These are phyloP conservation scores for Zygoascus bituminiphila DNA, from an alignment of 805 yeast genomes.

Conservation along the genomic window DNA sequence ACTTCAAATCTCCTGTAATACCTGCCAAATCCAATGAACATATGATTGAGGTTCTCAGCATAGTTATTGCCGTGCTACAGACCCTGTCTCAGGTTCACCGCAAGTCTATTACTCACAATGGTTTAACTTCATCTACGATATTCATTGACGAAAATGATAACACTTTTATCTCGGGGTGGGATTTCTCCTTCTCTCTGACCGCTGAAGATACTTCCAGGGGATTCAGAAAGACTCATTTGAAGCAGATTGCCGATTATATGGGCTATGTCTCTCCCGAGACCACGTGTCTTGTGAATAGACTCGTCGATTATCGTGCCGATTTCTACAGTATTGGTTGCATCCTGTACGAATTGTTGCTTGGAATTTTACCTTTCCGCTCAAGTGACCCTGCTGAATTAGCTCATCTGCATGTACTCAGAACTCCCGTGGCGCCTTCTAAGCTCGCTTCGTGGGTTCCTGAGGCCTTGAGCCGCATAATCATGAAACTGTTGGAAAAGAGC, in stretches of 20 bases:
- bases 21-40: constrained; percentile 11
- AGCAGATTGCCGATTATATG: constrained; percentile 32
- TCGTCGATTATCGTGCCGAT: constrained; percentile 42
- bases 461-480: constrained; percentile 32
- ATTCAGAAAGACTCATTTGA: constrained; percentile 35
- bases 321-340: constrained; percentile 44
- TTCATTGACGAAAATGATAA: constrained; percentile 31
- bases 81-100: constrained; percentile 31
- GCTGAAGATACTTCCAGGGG: constrained; percentile 37
- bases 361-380: constrained; percentile 37
- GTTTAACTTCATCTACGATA: constrained; percentile 35
- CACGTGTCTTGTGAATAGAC: constrained; percentile 32
- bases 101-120: constrained; percentile 40
- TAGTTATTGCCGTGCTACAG: constrained; percentile 21
- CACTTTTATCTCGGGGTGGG: constrained; percentile 41
- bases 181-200: constrained; percentile 36
- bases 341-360: constrained; percentile 40
- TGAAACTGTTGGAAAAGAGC: constrained; percentile 37
- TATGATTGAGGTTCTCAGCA: constrained; percentile 19
- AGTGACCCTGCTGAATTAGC: constrained; percentile 34
- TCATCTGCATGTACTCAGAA: constrained; percentile 34
- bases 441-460: constrained; percentile 22
- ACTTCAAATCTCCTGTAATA: neutral
- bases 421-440: constrained; percentile 35
- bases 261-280: constrained; percentile 47